Evolutionary conservation across 257 asterid species (phyloP), one percentile per base, ranked within the genome.

Genomic region (Solanum arcanum): DNA sequence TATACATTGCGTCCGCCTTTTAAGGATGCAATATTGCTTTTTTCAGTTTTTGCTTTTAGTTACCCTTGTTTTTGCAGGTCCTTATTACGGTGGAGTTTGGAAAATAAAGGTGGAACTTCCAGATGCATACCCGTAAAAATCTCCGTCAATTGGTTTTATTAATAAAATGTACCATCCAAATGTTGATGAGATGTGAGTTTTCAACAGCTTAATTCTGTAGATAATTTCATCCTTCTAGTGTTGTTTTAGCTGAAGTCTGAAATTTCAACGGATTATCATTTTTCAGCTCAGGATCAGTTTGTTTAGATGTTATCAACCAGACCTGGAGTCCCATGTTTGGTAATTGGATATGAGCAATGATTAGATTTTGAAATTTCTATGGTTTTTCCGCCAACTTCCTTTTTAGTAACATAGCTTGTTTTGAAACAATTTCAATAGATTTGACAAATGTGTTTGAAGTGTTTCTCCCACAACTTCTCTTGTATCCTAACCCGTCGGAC

Each of bases 321-420:
- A 95, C 98, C 0, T 97, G 99, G 99, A 97, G 99, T 92, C 99
- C 99, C 83, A 97, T 96, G 99, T 96, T 96, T 70, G 99, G 99
- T 97, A 95, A 89, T 74, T 9, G 41, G 15, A 44, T 46, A 46
- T 46, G 23, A 15, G 27, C 66, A 78, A 75, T 9, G 42, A 27
- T 46, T 78, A 78, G 41, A 46, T 27, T 46, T 78, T 78, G 85
- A 76, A 56, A 42, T 70, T 76, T 35, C 52, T 60, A 13, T 27
- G 39, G 41, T 41, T 78, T 46, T 78, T 29, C 25, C 1, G 7
- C 42, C 16, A 18, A 47, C 13, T 78, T 78, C 10, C 29, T 78
- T 47, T 27, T 46, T 62, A 46, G 12, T 46, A 78, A 27, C 5
- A 46, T 47, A 46, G 37, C 18, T 78, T 66, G 66, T 27, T 15